Evolutionary conservation across 2,329 filamentous ascomycete genomes (phyloP), one percentile per base, ranked within the genome.

Genomic region (Colletotrichum sp.): DNA sequence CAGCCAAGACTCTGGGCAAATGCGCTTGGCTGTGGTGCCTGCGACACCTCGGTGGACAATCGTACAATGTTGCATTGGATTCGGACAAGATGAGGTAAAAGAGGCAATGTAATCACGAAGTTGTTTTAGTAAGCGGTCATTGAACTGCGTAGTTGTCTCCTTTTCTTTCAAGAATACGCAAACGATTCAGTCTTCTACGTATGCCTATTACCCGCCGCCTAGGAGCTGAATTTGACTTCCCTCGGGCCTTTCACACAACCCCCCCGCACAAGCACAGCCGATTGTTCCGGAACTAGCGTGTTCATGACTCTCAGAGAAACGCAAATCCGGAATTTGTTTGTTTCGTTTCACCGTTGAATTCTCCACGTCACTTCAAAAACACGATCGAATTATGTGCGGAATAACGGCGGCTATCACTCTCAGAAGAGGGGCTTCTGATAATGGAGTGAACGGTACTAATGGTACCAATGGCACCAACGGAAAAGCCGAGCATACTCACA

Each of bases 341-440:
- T n/a, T 49, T 15, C 15, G 8, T 32, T 32, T 44, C 57, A 16
- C n/a, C 44, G 44, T 21, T 52, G n/a, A 21, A 21, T 59, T 24
- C n/a, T 36, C 21, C 28, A 49, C 24, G 16, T 24, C 6, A 6
- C 18, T n/a, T 28, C 55, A 10, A 6, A 59, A n/a, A 21, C 55
- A 24, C n/a, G 16, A 16, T 26, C 28, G 15, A 26, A n/a, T 2
- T 18, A 76, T 76, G 74, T 76, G 74, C 49, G 74, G 74, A 65
- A 76, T 76, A 16, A 76, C 74, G 18, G 74, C 74, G 5, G 62
- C 49, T 15, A 24, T 76, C 26, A 39, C 15, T 28, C 64, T 76
- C 10, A 55, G 13, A 34, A 18, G 70, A 36, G 21, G 49, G 6
- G 15, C 4, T 8, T 21, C 36, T 13, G 16, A 12, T 12, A 9